Evolutionary conservation across 495 filamentous ascomycete genomes (phyloP), one percentile per base, ranked within the genome.

Genomic region (Lasiosphaeria miniovina): DNA sequence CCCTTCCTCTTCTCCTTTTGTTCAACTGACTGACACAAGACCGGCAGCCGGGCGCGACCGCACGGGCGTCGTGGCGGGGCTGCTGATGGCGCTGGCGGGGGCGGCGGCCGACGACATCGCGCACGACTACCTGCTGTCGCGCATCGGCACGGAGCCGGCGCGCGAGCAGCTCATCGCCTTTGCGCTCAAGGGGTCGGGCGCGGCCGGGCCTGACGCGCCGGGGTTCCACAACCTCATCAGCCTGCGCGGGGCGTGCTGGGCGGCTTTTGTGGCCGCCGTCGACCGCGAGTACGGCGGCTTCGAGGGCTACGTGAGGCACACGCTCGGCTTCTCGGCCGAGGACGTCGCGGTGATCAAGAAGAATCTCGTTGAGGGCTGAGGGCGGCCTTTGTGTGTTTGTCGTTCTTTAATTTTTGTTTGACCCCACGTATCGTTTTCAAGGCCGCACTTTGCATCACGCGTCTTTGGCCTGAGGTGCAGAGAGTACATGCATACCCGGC

Each of bases 11-110:
- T 52, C 33, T 9, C 49, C 33, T 55, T n/a, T 61, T 41, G 31
- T 24, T 43, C 10, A n/a, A 38, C 17, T 15, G 24, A 9, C 50
- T 50, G 53, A 43, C 3, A 17, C 0, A 14, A 4, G 14, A 32
- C 10, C 33, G 52, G 45, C 51, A 81, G 84, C 84, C 10, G 86
- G 86, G 6, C 83, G 86, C 60, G 85, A 88, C 60, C 77, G 86
- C n/a, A 87, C 86, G 0, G 86, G 86, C 4, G 81, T 87, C 1
- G 65, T 87, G 9, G 73, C 83, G 5, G 82, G 81, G 5, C 59
- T 88, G 1, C 67, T 89, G 6, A 65, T 86, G n/a, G 73, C 75
- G 7, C 70, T 89, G 0, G 80, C 82, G 9, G 80, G 78, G 9
- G 73, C 73, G 36, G 63, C 76, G 5, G 55, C 70, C 6, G 75